Evolutionary conservation across 768 basidiomycete genomes (phyloP), one percentile per base, ranked within the genome.

Genomic region (Trametes cinnabarina): DNA sequence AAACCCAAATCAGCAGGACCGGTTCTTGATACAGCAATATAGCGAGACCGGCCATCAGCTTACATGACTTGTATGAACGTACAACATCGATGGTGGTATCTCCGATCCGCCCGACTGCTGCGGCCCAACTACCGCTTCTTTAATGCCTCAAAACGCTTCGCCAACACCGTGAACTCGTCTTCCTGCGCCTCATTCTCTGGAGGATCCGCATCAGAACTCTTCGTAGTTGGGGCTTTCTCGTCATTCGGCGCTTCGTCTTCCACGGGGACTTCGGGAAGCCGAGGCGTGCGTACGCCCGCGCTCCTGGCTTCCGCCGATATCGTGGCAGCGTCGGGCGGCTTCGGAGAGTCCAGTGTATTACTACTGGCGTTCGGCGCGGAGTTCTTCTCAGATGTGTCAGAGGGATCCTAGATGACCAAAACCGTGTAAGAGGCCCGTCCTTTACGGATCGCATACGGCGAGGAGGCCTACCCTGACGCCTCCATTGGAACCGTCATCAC

Each of bases 101-200:
- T 60, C 47, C 48, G 52, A 37, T 44, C 28, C 46, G 12, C 22
- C 23, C 32, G 37, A 20, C 42, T 23, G 37, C 6, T 4, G 34
- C 11, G 8, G 20, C 14, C 41, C 30, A 42, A 3, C 51, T 57
- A 92, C 46, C 85, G 84, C 74, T 91, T 92, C 78, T 95, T 97
- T 65, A 97, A 73, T 26, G 84, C 87, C 60, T 89, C 92, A 66
- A 97, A 96, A 56, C 94, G 84, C 70, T 82, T 84, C 49, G 87
- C 76, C 48, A 97, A 76, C 20, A 82, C 77, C 37, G 88, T 87
- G 65, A 93, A 91, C 56, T 88, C 88, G 64, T 93, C 86, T 68
- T 83, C 81, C 48, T 71, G 67, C 53, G 72, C 60, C 61, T 63
- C 56, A 65, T 68, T 57, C 53, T 62, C 50, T 49, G 66, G 66